These are phyloP conservation scores for Debaryomycetaceae sp. DNA, from an alignment of 1,139 yeast genomes.

Conservation along the genomic window DNA sequence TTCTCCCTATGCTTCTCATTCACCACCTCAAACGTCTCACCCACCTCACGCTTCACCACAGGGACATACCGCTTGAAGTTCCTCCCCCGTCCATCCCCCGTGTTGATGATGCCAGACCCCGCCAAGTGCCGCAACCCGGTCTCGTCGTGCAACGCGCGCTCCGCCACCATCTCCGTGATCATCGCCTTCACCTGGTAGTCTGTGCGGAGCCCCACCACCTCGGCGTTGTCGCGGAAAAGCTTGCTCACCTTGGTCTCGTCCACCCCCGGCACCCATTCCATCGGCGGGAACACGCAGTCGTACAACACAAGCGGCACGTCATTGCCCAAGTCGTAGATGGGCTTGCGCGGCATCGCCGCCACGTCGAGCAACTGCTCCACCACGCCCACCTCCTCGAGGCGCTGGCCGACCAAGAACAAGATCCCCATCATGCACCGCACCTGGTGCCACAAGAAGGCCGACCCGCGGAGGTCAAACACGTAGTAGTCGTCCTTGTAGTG, in stretches of 20 bases:
- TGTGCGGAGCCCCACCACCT: constrained; percentile 23
- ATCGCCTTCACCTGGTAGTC: constrained; percentile 36
- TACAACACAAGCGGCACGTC: constrained; percentile 87
- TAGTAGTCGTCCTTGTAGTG: constrained; percentile 44
- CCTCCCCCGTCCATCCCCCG: constrained; percentile 73
- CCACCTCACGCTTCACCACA: constrained; percentile 51
- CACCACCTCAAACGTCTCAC: constrained; percentile 59
- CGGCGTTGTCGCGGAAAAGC: constrained; percentile 22
- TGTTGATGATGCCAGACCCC: constrained; percentile 40
- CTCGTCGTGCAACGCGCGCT: constrained; percentile 3
- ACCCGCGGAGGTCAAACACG: constrained; percentile 76
- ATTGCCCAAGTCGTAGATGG: constrained; percentile 84
- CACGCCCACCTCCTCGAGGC: constrained; percentile 56
- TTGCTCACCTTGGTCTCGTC: constrained; percentile 25
- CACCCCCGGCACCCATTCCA: constrained; percentile 57
- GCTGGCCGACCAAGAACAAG: constrained; percentile 75
- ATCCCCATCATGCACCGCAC: constrained; percentile 94
- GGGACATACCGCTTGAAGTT: constrained; percentile 55
- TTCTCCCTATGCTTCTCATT: constrained; percentile 59
- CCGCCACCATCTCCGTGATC: constrained; percentile 27
- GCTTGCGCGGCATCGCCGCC: constrained; percentile 59
- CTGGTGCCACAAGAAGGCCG: constrained; percentile 97
- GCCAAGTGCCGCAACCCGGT: constrained; percentile 6
- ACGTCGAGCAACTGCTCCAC: constrained; percentile 59
- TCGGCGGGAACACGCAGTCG: constrained; percentile 72